Evolutionary conservation across 2,329 filamentous ascomycete species (phyloP), one percentile per base, ranked within the genome.

Genomic region (Amauroascus verrucosus): DNA sequence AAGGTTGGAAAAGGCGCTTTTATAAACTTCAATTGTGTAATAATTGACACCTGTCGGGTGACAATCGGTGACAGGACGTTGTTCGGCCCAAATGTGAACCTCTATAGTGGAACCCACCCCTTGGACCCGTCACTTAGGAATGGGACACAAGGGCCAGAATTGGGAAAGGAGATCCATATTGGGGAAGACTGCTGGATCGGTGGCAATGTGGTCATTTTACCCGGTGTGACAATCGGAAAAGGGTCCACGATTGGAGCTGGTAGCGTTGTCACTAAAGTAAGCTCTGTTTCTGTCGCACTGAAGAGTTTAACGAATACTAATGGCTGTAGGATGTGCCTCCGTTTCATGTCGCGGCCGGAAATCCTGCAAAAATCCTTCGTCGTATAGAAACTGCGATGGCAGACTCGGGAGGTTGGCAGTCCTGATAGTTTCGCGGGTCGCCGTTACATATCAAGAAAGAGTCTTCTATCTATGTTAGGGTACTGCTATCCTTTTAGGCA

Each of bases 111-210:
- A 1, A 83, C 78, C 0, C 89, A 95, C 67, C 88, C 88, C 1
- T 70, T 89, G 0, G 86, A 94, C 60, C 86, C 86, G 0, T 76
- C 76, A 0, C 59, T 91, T 4, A 80, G 88, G 28, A 84, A 90
- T 62, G 88, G 88, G 0, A 83, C 78, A 0, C 75, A 78, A 13
- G 88, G 88, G 0, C 88, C 88, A 0, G 89, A 95, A 67, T 63
- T 72, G 7, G 89, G 88, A 0, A 81, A 79, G 60, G 79, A 85
- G 8, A 86, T 95, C 57, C 77, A 74, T 32, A 81, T 95, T 51
- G 87, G 84, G 0, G 83, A 88, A 58, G 88, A 95, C 70, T 86
- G 86, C 69, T 88, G 86, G 86, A 69, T 91, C 28, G 86, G 83
- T 1, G 85, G 85, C 0, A 84, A 83, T 62, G 82, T 81, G 4